These are phyloP conservation scores for Coccinonectria pachysandricola DNA, from an alignment of 2,329 filamentous ascomycete species.

Conservation along the genomic window DNA sequence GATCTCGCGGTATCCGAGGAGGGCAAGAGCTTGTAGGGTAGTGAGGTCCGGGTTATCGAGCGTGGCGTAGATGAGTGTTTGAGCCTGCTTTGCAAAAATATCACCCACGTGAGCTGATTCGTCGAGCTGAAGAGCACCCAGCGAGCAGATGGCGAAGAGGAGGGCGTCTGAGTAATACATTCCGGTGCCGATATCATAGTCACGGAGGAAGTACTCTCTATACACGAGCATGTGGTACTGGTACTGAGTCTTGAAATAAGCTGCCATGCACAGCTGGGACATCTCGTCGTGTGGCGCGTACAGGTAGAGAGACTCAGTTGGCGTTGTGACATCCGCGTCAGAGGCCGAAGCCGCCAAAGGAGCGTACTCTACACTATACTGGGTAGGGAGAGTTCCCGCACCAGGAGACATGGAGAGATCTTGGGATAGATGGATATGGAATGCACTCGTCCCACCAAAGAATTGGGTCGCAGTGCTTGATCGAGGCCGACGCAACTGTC, in stretches of 20 bases:
- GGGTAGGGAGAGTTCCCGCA: conserved; percentile 6
- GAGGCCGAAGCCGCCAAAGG: no score
- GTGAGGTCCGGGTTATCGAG: conserved; percentile 38
- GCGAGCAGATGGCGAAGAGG: conserved; percentile 37
- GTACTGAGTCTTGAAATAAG: conserved; percentile 38
- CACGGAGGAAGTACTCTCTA: conserved; percentile 38
- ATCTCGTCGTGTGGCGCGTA: conserved; percentile 34
- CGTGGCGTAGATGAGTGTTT: conserved; percentile 32
- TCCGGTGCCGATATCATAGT: conserved; percentile 35
- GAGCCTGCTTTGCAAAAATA: conserved; percentile 34
- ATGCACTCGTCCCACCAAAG: conserved; percentile 38
- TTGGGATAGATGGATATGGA: conserved; percentile 27
- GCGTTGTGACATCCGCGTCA: conserved; percentile 7
- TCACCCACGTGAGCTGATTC: conserved; percentile 30
- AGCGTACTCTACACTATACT: no score
- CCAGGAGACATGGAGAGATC: conserved; percentile 14
- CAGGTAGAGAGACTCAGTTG: conserved; percentile 18
- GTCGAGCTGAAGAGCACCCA: conserved; percentile 36
- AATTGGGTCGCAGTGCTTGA: conserved; percentile 33
- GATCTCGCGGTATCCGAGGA: conserved; percentile 37
- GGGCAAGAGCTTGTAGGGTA: conserved; percentile 32
- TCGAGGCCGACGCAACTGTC: conserved; percentile 29
- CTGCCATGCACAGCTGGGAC: conserved; percentile 34
- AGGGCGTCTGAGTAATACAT: conserved; percentile 40
- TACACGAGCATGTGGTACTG: conserved; percentile 41